Percentiles rank a stretch among this genome's conserved stretches.
Conservation (phyloP, 345 rosid species). For the Murraya koenigii region DNA sequence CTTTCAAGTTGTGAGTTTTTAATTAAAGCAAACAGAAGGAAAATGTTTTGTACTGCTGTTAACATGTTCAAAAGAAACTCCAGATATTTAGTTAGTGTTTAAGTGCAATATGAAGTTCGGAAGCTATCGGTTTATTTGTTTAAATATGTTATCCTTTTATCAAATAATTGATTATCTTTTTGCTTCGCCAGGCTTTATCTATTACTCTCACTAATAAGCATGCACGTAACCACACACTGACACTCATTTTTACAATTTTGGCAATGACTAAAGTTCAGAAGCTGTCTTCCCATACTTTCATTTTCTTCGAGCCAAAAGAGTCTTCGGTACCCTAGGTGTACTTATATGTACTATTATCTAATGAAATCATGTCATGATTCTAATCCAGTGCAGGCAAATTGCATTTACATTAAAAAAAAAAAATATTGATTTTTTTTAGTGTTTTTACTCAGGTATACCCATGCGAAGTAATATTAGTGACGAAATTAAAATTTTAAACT, state of each 20-base stretch:
- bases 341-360: too few species aligned
- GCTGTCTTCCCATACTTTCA: not conserved
- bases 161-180: slow-evolving; percentile 6
- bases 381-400: too few species aligned
- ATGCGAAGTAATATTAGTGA: too few species aligned
- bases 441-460: too few species aligned
- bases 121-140: not conserved
- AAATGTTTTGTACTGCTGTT: not conserved
- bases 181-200: not conserved
- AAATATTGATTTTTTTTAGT: too few species aligned
- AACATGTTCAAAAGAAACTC: not conserved
- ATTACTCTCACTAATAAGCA: not conserved
- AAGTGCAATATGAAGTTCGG: not conserved
- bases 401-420: too few species aligned
- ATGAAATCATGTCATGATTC: too few species aligned
- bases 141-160: slow-evolving; percentile 11
- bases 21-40: not conserved
- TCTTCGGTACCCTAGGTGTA: too few species aligned
- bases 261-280: not conserved
- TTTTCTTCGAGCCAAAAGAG: not conserved
- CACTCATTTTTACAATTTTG: not conserved
- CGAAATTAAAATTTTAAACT: too few species aligned
- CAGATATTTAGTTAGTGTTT: not conserved
- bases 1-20: not conserved
- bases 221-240: not conserved